These are phyloP conservation scores for Stemphylium vesicarium DNA, from an alignment of 2,329 filamentous ascomycete species.

Conservation along the genomic window DNA sequence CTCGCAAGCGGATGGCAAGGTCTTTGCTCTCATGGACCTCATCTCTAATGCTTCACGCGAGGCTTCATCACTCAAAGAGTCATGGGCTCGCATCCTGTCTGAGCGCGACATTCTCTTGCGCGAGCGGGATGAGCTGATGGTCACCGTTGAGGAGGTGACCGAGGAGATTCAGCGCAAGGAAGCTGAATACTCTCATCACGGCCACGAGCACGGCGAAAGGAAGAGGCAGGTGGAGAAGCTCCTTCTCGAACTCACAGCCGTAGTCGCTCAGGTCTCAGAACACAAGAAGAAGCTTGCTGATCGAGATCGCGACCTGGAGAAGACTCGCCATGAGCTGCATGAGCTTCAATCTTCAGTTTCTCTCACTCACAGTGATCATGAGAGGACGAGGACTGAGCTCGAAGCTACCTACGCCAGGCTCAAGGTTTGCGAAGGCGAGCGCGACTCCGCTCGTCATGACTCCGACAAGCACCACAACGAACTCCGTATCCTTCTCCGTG, in stretches of 20 bases:
- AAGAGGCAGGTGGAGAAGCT: conserved; percentile 33
- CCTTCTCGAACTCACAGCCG: conserved; percentile 29
- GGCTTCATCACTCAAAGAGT: conserved; percentile 33
- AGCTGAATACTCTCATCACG: conserved; percentile 29
- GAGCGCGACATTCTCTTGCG: conserved; percentile 33
- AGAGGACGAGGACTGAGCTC: conserved; percentile 26
- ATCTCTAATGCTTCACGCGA: conserved; percentile 34
- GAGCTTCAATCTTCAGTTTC: conserved; percentile 19
- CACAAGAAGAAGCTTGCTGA: conserved; percentile 33
- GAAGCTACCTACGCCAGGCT: conserved; percentile 24
- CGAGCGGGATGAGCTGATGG: conserved; percentile 28
- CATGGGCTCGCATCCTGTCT: conserved; percentile 32
- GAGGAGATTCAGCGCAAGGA: conserved; percentile 33
- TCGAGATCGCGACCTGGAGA: conserved; percentile 27
- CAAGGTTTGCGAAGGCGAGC: conserved; percentile 26
- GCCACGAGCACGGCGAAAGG: conserved; percentile 27
- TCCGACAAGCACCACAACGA: conserved; percentile 32
- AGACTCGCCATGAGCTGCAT: conserved; percentile 23
- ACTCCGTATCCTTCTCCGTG: conserved; percentile 25
- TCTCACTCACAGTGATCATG: conserved; percentile 18
- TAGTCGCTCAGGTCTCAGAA: conserved; percentile 26
- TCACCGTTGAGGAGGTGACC: conserved; percentile 28
- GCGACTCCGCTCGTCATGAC: conserved; percentile 28
- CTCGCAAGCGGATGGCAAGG: conserved; percentile 32
- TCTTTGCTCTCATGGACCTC: conserved; percentile 38